phyloP scores from a whole-genome alignment of 768 basidiomycete species.

The Krasilnikovozyma curviuscula region DNA sequence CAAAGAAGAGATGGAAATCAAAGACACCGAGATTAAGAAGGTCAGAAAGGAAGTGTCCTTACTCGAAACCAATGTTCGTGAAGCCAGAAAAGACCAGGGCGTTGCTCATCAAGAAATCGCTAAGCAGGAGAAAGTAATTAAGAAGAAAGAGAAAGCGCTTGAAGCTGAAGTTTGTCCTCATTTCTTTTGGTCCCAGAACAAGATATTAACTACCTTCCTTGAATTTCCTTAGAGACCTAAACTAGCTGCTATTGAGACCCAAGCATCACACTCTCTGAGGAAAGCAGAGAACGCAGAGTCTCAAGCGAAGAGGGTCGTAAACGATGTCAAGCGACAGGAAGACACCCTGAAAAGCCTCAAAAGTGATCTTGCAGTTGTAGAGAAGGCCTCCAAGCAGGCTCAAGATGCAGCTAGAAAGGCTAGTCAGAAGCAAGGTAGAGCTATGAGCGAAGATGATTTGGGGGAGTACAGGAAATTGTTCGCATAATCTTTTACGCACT shows the following conservation, averaged over 20 bases:
- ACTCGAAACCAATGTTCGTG: slow-evolving; percentile 1
- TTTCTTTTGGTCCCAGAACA: background rate
- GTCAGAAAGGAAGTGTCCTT: slow-evolving; percentile 45
- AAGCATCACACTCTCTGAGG: slow-evolving; percentile 64
- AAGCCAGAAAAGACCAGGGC: slow-evolving; percentile 60
- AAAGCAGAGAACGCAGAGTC: slow-evolving; percentile 54
- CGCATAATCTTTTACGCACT: slow-evolving; percentile 16
- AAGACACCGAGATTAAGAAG: slow-evolving; percentile 50
- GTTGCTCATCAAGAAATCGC: slow-evolving; percentile 51
- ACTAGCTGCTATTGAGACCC: slow-evolving; percentile 61
- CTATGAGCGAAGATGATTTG: slow-evolving; percentile 62
- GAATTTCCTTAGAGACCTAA: slow-evolving; percentile 53
- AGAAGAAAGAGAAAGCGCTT: slow-evolving; percentile 72
- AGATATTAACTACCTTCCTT: no score
- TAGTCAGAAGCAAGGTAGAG: slow-evolving; percentile 47
- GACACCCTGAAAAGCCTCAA: slow-evolving; percentile 32
- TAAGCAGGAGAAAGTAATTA: slow-evolving; percentile 70
- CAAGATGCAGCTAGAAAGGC: slow-evolving; percentile 57
- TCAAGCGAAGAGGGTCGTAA: slow-evolving; percentile 42
- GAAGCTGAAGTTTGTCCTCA: slow-evolving; percentile 48
- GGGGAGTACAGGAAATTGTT: slow-evolving; percentile 72
- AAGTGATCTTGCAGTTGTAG: slow-evolving; percentile 47
- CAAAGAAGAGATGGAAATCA: slow-evolving; percentile 45
- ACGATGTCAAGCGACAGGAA: slow-evolving; percentile 32
- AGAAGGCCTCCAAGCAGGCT: slow-evolving; percentile 52